These are phyloP conservation scores for Hypericum androsaemum DNA, from an alignment of 345 rosid species.

Conservation along the genomic window DNA sequence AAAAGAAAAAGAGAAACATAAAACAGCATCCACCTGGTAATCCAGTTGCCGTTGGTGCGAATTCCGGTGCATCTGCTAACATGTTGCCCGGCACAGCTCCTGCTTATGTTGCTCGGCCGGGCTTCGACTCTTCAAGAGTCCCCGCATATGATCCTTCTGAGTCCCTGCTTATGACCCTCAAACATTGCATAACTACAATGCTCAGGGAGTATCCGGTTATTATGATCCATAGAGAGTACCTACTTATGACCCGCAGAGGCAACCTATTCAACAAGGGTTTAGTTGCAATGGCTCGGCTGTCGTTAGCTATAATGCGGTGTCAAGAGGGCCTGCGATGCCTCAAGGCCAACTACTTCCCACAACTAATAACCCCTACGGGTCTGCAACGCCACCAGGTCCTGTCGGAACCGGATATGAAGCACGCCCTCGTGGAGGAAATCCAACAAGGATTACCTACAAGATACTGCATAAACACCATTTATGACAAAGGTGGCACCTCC, in stretches of 20 bases:
- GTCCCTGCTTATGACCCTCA: constrained; percentile 26
- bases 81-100: constrained; percentile 24
- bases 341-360: constrained; percentile 30
- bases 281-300: background rate
- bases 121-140: constrained; percentile 22
- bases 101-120: constrained; percentile 36
- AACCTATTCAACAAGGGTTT: constrained; percentile 11
- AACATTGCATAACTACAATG: constrained; percentile 15
- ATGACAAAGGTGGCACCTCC: no score
- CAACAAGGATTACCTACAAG: constrained; percentile 19
- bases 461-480: background rate
- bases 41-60: constrained; percentile 19
- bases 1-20: no score
- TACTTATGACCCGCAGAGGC: constrained; percentile 26
- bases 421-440: constrained; percentile 43
- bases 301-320: constrained; percentile 29
- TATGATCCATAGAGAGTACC: constrained; percentile 30
- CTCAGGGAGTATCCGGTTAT: constrained; percentile 16
- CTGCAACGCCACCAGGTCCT: constrained; percentile 51
- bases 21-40: no score
- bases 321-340: constrained; percentile 29
- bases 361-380: constrained; percentile 38
- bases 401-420: constrained; percentile 32
- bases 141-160: constrained; percentile 33
- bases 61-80: constrained; percentile 11